Percentiles rank a stretch among this genome's conserved stretches.
Evolutionary conservation across 2,329 filamentous ascomycete genomes (phyloP).

Genomic region (Thielaviopsis euricoi): DNA sequence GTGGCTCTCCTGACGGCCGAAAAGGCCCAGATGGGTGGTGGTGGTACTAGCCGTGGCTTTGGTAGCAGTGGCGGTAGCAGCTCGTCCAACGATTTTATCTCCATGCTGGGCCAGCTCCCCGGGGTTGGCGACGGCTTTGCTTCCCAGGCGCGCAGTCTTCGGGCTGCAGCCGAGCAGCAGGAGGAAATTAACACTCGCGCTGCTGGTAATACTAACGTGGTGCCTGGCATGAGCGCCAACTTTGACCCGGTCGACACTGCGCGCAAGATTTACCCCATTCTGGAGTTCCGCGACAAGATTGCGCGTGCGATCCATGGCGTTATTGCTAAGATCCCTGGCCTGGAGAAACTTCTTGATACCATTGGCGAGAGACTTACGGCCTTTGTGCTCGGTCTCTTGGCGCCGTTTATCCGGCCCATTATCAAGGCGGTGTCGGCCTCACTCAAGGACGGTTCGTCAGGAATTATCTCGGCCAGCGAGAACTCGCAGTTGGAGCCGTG

Average conservation of each 20-base stretch:
- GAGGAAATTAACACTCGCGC: slow-evolving; percentile 31
- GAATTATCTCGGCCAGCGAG: slow-evolving; percentile 49
- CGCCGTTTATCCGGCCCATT: slow-evolving; percentile 82
- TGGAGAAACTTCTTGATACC: slow-evolving; percentile 80
- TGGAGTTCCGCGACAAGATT: slow-evolving; percentile 86
- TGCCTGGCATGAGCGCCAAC: slow-evolving; percentile 57
- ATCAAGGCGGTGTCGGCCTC: slow-evolving; percentile 73
- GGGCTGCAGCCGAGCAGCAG: slow-evolving; percentile 44
- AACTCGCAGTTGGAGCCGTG: slow-evolving; percentile 66
- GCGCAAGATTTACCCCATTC: slow-evolving; percentile 80
- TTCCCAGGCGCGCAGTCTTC: slow-evolving; percentile 45
- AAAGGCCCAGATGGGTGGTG: slow-evolving; percentile 23
- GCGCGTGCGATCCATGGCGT: slow-evolving; percentile 72
- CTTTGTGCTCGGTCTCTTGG: slow-evolving; percentile 78
- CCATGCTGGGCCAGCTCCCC: slow-evolving; percentile 61
- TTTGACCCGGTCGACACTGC: slow-evolving; percentile 68
- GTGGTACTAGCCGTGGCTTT: slow-evolving; percentile 17
- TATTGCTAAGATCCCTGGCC: slow-evolving; percentile 80
- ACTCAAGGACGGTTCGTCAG: slow-evolving; percentile 71
- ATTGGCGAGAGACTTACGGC: slow-evolving; percentile 86
- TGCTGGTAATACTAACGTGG: slow-evolving; percentile 32
- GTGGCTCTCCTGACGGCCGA: slow-evolving; percentile 55
- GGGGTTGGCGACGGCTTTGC: slow-evolving; percentile 49
- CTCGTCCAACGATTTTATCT: slow-evolving; percentile 45
- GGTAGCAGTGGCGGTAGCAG: slow-evolving; percentile 20